These are phyloP conservation scores for Vachellia collinsii DNA, from an alignment of 306 rosid species.

Conservation along the genomic window DNA sequence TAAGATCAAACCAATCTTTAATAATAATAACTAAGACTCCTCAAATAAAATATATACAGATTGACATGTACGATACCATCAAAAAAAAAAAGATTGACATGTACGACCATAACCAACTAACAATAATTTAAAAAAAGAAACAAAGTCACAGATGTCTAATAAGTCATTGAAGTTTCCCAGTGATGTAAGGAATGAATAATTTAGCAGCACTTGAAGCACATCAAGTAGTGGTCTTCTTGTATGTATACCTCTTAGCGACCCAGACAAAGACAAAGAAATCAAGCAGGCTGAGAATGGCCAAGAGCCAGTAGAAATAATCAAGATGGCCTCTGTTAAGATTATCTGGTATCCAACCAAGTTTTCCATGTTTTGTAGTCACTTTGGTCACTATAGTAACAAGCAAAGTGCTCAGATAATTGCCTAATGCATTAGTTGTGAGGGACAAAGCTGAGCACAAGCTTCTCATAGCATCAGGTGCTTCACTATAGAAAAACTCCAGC, in stretches of 20 bases:
- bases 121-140: background rate
- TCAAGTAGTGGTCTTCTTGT: constrained; percentile 51
- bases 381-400: constrained; percentile 68
- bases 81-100: background rate
- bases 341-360: constrained; percentile 84
- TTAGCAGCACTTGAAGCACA: background rate
- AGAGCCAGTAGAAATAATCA: constrained; percentile 76
- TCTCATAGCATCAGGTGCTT: constrained; percentile 92
- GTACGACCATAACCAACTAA: background rate
- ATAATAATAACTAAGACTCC: background rate
- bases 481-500: constrained; percentile 71
- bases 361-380: constrained; percentile 60
- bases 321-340: constrained; percentile 84
- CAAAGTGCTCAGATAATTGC: constrained; percentile 73
- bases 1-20: background rate
- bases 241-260: constrained; percentile 64
- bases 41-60: constrained; percentile 20
- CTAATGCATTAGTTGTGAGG: constrained; percentile 69
- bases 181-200: background rate
- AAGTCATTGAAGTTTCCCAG: background rate
- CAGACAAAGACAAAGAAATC: constrained; percentile 64
- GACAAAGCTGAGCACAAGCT: constrained; percentile 79
- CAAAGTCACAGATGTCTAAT: background rate
- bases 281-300: constrained; percentile 63
- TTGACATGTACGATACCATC: background rate